A percentile compares a stretch with the other conserved stretches of the same genome.
These are phyloP conservation scores for Tetrahymena elliotti DNA, from an alignment of 73 alveolate genomes.

Conservation along the genomic window DNA sequence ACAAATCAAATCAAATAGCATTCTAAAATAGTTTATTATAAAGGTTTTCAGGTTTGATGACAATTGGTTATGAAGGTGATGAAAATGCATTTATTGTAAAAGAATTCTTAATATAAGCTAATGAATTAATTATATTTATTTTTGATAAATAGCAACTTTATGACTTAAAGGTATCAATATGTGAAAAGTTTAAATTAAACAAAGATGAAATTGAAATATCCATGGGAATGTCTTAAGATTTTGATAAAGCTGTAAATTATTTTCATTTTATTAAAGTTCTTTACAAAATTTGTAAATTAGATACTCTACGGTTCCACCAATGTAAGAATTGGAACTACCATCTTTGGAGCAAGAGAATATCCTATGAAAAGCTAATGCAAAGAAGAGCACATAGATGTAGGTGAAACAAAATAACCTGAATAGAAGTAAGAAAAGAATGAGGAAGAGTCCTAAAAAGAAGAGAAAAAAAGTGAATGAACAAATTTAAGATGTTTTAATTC, in stretches of 20 bases:
- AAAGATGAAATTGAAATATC: conserved; percentile 60
- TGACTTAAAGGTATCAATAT: conserved; percentile 53
- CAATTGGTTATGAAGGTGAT: conserved; percentile 84
- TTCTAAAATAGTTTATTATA: neutral
- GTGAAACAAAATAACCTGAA: neutral
- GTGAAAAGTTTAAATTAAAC: conserved; percentile 53
- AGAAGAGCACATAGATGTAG: neutral
- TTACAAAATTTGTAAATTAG: neutral
- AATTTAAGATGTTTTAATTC: no score
- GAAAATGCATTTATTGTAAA: conserved; percentile 52
- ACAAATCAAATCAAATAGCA: neutral
- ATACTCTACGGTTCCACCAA: conserved; percentile 80
- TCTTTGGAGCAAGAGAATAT: conserved; percentile 69
- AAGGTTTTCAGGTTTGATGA: conserved; percentile 71
- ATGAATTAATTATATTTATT: neutral
- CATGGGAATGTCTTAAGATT: conserved; percentile 91
- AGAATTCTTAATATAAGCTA: neutral
- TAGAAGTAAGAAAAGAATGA: neutral
- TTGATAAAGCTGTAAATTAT: conserved; percentile 57
- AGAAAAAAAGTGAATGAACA: neutral
- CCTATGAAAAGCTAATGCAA: neutral
- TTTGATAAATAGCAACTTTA: conserved; percentile 29
- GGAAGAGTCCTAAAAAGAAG: neutral
- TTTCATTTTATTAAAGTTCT: neutral
- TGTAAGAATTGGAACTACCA: conserved; percentile 87